phyloP scores from a whole-genome alignment of 306 rosid species.

The Begonia masoniana region DNA sequence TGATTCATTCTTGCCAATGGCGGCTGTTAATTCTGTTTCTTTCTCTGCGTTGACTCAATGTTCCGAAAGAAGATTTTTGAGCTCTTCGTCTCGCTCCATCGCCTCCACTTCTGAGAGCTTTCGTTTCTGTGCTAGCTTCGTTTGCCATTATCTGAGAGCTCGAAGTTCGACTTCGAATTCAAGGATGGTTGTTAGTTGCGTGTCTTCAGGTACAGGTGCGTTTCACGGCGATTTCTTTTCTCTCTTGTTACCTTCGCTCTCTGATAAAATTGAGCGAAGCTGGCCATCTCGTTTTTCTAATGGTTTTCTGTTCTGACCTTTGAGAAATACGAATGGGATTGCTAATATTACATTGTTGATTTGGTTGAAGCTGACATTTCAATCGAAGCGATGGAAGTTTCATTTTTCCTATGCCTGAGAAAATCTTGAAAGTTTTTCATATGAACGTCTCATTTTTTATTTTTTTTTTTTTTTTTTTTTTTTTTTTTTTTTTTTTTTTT shows the following conservation, averaged over 20 bases:
- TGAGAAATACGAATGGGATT: too few relatives aligned
- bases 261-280: neutral
- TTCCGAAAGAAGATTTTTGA: slow-evolving; percentile 27
- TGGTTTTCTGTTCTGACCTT: too few relatives aligned
- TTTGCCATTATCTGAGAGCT: slow-evolving; percentile 19
- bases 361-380: too few relatives aligned
- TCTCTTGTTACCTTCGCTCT: neutral
- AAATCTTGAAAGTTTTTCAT: neutral
- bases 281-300: neutral
- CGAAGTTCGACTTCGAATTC: slow-evolving; percentile 26
- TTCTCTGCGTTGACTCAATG: slow-evolving; percentile 44
- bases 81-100: slow-evolving; percentile 28
- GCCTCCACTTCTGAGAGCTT: slow-evolving; percentile 30
- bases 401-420: neutral
- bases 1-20: slow-evolving; percentile 25
- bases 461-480: too few relatives aligned
- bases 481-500: too few relatives aligned
- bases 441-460: neutral
- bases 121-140: slow-evolving; percentile 25
- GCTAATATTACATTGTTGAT: too few relatives aligned
- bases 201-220: slow-evolving; percentile 46
- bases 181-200: slow-evolving; percentile 51
- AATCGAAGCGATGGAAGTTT: too few relatives aligned
- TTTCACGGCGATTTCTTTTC: slow-evolving; percentile 1
- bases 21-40: slow-evolving; percentile 54